Percentiles rank a stretch among this genome's conserved stretches.
Conservation (phyloP, 2,329 filamentous ascomycete genomes). For the Penicillium capsulatum region DNA sequence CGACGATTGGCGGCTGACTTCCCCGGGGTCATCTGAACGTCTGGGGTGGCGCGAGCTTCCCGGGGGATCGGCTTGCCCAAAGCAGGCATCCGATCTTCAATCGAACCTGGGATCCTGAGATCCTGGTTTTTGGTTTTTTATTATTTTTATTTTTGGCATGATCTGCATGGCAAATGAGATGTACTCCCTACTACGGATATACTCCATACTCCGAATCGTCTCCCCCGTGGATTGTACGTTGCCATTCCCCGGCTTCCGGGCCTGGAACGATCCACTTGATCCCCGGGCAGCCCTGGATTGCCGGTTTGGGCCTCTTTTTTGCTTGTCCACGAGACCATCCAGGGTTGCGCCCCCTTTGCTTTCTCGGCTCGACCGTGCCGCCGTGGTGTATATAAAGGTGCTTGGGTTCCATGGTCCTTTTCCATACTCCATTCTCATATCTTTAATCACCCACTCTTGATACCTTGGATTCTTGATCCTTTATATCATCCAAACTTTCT, state of each 20-base stretch:
- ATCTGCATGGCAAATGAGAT: background rate
- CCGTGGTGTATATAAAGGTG: background rate
- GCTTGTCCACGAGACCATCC: slow-evolving; percentile 15
- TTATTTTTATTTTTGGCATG: too few relatives aligned
- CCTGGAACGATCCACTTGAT: background rate
- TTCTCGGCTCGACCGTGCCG: background rate
- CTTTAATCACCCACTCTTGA: slow-evolving; percentile 2
- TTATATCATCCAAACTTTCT: too few relatives aligned
- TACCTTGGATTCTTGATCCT: background rate
- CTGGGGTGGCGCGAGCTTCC: slow-evolving; percentile 6
- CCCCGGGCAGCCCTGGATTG: slow-evolving; percentile 2
- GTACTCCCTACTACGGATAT: too few relatives aligned
- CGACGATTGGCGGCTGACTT: slow-evolving; percentile 1
- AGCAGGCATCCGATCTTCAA: slow-evolving; percentile 15
- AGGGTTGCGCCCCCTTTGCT: background rate
- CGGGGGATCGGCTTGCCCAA: slow-evolving; percentile 18
- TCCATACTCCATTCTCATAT: slow-evolving; percentile 4
- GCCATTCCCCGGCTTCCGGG: background rate
- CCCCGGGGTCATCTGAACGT: slow-evolving; percentile 9
- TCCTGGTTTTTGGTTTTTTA: background rate
- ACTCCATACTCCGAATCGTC: too few relatives aligned
- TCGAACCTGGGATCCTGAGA: too few relatives aligned
- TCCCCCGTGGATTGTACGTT: too few relatives aligned
- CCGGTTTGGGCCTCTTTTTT: slow-evolving; percentile 4
- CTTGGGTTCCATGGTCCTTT: background rate